phyloP scores from a whole-genome alignment of 306 rosid genomes.

The Corylus avellana region DNA sequence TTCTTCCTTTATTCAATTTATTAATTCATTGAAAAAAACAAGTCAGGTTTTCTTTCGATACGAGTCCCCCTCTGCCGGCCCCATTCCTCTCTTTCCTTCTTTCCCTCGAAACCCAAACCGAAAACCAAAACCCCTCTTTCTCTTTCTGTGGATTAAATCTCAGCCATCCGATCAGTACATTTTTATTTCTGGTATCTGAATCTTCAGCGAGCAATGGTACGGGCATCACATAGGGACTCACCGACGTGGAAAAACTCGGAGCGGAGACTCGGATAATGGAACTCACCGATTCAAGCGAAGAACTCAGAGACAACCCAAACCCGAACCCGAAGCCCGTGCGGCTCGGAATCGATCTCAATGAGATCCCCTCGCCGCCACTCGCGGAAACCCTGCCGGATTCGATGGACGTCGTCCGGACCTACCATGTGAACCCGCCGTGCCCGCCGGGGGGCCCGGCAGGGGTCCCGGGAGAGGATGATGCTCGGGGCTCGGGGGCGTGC shows the following conservation, averaged over 20 bases:
- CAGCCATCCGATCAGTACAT: conserved; percentile 56
- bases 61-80: conserved; percentile 38
- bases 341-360: conserved; percentile 89
- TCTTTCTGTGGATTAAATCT: conserved; percentile 37
- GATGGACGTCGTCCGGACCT: conserved; percentile 72
- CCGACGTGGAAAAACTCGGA: conserved; percentile 35
- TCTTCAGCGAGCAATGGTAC: conserved; percentile 58
- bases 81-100: conserved; percentile 53
- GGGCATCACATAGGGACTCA: conserved; percentile 40
- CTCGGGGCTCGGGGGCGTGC: conserved; percentile 36
- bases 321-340: conserved; percentile 27
- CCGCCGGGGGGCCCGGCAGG: conserved; percentile 70
- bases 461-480: conserved; percentile 40
- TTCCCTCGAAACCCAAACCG: conserved; percentile 28
- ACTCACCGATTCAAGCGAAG: conserved; percentile 69
- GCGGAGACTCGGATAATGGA: conserved; percentile 78
- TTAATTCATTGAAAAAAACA: not conserved
- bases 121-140: conserved; percentile 29
- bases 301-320: conserved; percentile 36
- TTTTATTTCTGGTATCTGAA: conserved; percentile 27
- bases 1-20: not conserved
- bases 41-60: too few relatives aligned
- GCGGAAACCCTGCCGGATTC: conserved; percentile 75
- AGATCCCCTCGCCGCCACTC: conserved; percentile 88
- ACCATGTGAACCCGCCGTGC: conserved; percentile 79